These are phyloP conservation scores for Talaromyces albobiverticillius DNA, from an alignment of 2,329 filamentous ascomycete species.

Conservation along the genomic window DNA sequence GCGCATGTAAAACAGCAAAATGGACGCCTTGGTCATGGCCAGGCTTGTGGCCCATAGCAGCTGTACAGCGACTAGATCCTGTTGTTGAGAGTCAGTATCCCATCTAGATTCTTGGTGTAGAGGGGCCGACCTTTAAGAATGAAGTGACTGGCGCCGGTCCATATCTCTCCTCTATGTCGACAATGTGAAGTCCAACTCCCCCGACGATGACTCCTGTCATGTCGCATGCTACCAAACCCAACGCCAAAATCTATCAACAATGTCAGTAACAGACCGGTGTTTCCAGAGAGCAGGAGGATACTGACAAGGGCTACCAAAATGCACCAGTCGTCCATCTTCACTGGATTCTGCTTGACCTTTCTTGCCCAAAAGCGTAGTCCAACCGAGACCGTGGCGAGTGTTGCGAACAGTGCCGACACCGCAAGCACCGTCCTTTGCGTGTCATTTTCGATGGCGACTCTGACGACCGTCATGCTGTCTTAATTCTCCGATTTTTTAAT, in stretches of 20 bases:
- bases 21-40: constrained; percentile 1
- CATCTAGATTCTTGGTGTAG: no score
- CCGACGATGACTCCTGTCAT: background rate
- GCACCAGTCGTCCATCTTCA: background rate
- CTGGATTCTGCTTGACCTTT: background rate
- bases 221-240: background rate
- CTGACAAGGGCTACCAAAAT: constrained; percentile 1
- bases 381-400: background rate
- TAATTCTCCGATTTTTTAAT: no score
- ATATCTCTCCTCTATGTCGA: background rate
- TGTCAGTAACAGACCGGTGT: background rate
- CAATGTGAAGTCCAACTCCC: background rate
- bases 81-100: no score
- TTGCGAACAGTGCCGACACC: background rate
- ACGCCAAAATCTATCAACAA: background rate
- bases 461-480: background rate
- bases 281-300: background rate
- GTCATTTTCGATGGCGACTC: background rate
- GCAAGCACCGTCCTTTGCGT: background rate
- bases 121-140: background rate
- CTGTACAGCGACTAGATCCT: background rate
- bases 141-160: background rate
- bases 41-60: background rate
- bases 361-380: background rate
- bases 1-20: constrained; percentile 2